Base-by-base conservation (phyloP, 768 basidiomycete species). In the Phylloporus rhodoxanthus region DNA sequence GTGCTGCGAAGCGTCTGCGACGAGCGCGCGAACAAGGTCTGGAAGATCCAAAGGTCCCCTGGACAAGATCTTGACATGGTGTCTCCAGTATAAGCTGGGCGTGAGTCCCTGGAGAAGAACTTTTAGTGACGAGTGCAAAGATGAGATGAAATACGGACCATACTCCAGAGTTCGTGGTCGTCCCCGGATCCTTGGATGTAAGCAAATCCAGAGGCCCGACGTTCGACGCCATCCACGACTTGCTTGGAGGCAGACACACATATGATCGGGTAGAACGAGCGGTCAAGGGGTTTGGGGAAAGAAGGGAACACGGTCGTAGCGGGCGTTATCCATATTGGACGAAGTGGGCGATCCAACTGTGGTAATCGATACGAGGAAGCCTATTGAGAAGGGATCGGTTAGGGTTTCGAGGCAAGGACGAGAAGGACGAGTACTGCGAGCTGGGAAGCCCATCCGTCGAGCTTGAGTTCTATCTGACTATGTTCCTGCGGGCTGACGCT, bases 101-200 rank as follows among this genome's bases (percentile, higher is more conserved):
- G 82, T 89, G 47, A 95, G 69, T 4, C 91, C 91, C 86, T 91
- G 56, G 36, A 20, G 3, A 25, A 21, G n/a, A 25, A 14, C 17
- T 4, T 28, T 42, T n/a, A 41, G 25, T 5, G 44, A 38, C 25
- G 36, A 15, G 23, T 34, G 17, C 26, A 11, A 26, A 38, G 32
- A 25, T 2, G 43, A 45, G 39, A 32, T 40, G 11, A 26, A 19
- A 26, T 14, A 63, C 72, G 26, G 48, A 87, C 88, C 80, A 80
- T 79, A 25, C 84, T 78, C 92, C 91, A 94, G 5, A 87, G 72
- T 66, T 96, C 93, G 60, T 94, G 91, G 59, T 98, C 95, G 59
- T 97, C 95, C 0, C 93, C 95, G 0, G 88, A 90, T 1, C 95
- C 95, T 65, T 95, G 93, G 8, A 97, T 79, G 63, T 97, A 97